Base-by-base conservation (phyloP, 2,329 filamentous ascomycete genomes). In the Fusarium miscanthi region DNA sequence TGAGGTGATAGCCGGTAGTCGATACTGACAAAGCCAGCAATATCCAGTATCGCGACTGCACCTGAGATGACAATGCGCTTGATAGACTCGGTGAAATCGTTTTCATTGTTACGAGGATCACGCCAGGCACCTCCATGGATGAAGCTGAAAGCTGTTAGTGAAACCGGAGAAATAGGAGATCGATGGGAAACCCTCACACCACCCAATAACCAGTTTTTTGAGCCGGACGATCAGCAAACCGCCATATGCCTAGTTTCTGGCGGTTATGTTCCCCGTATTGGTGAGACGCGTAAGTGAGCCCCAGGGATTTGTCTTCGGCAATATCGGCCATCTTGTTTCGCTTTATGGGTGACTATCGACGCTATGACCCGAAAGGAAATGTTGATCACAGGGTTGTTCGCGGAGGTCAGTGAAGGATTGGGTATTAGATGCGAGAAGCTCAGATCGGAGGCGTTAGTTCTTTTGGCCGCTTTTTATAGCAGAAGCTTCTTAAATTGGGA, bases 71-170 rank as follows among this genome's bases (percentile, higher is more conserved):
- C 76, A 64, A 89, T 79, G 40, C 80, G 76, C 63, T 81, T 78
- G 54, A 89, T 82, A 54, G 84, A 82, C 8, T 85, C 81, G 31
- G 78, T 68, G 73, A 88, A 88, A 62, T 83, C 83, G 57, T 83
- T 76, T 33, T 85, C 82, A 45, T 82, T 82, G 60, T 86, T 82
- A 59, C 80, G 80, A 45, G 89, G 88, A 78, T 91, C 90, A 64
- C 89, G 84, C 89, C 89, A 91, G 67, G 86, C 89, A 69, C 89
- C 89, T 72, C 89, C 89, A 77, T 91, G 89, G 76, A 91, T 85
- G 79, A 85, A 90, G 66, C 85, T 84, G 63, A 46, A 57, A 41
- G 13, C 42, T 53, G 66, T 73, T 45, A 77, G 66, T 60, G 30
- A 52, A 57, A 31, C 53, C 27, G 12, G 31, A 27, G 45, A 46